phyloP scores from a whole-genome alignment of 306 rosid species.

The Dalbergia oliveri region DNA sequence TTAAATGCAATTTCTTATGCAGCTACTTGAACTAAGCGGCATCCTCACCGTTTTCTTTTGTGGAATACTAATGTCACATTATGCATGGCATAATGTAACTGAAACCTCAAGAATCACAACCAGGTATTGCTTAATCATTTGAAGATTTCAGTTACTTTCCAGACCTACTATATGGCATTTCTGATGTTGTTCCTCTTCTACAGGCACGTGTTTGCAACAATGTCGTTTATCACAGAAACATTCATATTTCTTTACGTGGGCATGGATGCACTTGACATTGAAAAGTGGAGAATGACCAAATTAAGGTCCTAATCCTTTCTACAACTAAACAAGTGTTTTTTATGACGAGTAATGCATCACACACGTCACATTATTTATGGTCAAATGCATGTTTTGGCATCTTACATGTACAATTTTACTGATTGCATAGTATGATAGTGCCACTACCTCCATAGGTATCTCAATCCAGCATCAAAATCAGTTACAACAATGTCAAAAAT shows the following conservation, averaged over 20 bases:
- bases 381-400: background rate
- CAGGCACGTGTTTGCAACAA: slow-evolving; percentile 86
- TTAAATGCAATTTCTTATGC: slow-evolving; percentile 37
- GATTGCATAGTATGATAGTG: background rate
- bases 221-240: slow-evolving; percentile 90
- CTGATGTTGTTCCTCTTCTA: slow-evolving; percentile 34
- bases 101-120: slow-evolving; percentile 80
- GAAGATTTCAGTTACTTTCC: slow-evolving; percentile 27
- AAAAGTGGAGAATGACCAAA: slow-evolving; percentile 81
- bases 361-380: background rate
- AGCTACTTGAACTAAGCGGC: slow-evolving; percentile 87
- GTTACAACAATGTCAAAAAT: slow-evolving; percentile 16
- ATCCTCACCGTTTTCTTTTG: slow-evolving; percentile 97
- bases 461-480: background rate
- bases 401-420: background rate
- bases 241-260: slow-evolving; percentile 95
- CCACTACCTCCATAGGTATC: background rate
- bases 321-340: background rate
- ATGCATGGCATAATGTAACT: slow-evolving; percentile 85
- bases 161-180: slow-evolving; percentile 28
- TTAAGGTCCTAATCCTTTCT: slow-evolving; percentile 64
- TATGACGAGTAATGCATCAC: background rate
- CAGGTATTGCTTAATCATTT: slow-evolving; percentile 57
- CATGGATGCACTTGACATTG: slow-evolving; percentile 94
- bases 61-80: slow-evolving; percentile 91